A percentile compares a stretch with the other conserved stretches of the same genome.
These are phyloP conservation scores for Neurospora sp. DNA, from an alignment of 495 filamentous ascomycete genomes.

Conservation along the genomic window DNA sequence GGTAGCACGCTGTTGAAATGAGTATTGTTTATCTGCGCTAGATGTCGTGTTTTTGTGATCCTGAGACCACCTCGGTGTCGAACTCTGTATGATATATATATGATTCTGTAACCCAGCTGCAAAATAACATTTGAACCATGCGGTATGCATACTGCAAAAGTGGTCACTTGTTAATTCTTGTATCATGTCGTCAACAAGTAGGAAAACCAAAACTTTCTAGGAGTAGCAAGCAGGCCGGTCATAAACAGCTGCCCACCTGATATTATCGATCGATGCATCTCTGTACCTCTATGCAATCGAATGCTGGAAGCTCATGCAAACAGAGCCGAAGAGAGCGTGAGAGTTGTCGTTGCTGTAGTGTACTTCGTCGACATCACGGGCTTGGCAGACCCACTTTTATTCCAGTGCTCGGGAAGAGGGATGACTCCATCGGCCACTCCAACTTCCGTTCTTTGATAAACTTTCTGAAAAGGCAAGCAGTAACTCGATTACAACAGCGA, in stretches of 20 bases:
- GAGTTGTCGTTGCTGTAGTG: too few species aligned
- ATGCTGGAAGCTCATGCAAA: neutral
- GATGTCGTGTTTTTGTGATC: neutral
- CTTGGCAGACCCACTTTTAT: neutral
- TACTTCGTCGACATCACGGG: neutral
- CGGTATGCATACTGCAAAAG: neutral
- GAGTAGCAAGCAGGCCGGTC: neutral
- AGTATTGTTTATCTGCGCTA: neutral
- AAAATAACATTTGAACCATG: neutral
- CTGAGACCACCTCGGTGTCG: neutral
- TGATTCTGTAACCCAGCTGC: neutral
- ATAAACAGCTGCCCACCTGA: neutral
- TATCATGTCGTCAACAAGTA: neutral
- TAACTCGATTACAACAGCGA: neutral
- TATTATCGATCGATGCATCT: neutral
- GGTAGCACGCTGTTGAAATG: neutral
- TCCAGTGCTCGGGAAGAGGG: neutral
- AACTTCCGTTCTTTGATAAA: neutral
- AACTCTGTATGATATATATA: neutral
- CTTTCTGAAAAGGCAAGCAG: neutral
- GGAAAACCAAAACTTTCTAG: neutral
- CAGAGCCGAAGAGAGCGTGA: neutral
- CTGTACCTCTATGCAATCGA: neutral
- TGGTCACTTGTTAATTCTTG: neutral
- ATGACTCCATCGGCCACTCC: neutral